These are phyloP conservation scores for Clavariopsis aquatica DNA, from an alignment of 495 filamentous ascomycete genomes.

Conservation along the genomic window DNA sequence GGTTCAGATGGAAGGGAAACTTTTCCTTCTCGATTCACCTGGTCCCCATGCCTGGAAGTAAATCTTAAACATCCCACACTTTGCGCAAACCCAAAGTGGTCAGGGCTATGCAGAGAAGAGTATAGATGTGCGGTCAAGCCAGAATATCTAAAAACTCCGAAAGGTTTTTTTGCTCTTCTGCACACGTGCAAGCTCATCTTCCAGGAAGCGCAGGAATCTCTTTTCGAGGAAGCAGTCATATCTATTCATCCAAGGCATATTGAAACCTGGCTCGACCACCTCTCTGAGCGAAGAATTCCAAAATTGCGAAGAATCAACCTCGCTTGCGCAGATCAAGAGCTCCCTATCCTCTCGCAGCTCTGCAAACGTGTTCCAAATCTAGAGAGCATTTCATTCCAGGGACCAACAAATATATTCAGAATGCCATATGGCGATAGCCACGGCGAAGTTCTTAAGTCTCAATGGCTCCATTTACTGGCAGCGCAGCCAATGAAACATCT, in stretches of 20 bases:
- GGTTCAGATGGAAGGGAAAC: not conserved
- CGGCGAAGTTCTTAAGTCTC: not conserved
- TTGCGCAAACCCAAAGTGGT: conserved; percentile 26
- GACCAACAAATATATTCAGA: not conserved
- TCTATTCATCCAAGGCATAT: not conserved
- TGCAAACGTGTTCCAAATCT: not conserved
- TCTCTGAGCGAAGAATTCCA: not conserved
- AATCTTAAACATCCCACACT: conserved; percentile 9
- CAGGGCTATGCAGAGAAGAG: conserved; percentile 11
- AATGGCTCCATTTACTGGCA: not conserved
- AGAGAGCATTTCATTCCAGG: conserved; percentile 7
- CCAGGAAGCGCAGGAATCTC: not conserved
- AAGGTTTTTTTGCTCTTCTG: conserved; percentile 2
- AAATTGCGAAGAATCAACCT: conserved; percentile 8
- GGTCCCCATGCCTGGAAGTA: conserved; percentile 9
- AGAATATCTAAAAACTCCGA: not conserved
- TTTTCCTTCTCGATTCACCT: conserved; percentile 2
- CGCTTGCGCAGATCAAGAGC: not conserved
- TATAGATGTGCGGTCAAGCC: conserved; percentile 12
- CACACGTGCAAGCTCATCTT: conserved; percentile 9
- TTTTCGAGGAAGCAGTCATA: not conserved
- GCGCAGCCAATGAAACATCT: not conserved
- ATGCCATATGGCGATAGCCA: not conserved
- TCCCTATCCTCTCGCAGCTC: not conserved
- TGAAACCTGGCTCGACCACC: not conserved